Evolutionary conservation across 257 asterid genomes (phyloP).

Genomic region (Solanum etuberosum): DNA sequence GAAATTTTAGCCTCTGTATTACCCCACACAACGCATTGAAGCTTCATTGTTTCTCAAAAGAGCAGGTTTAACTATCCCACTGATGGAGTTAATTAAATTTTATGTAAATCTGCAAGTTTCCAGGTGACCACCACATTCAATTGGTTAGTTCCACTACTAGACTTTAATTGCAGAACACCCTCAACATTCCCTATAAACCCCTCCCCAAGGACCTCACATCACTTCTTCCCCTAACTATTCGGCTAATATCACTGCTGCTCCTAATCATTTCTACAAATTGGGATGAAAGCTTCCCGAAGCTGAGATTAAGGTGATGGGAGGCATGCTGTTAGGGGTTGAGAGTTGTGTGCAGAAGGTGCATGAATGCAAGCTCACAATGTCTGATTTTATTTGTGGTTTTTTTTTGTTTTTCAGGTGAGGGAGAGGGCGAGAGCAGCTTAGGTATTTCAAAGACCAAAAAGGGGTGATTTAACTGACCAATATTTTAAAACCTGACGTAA

Average conservation of each 20-base stretch:
- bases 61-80: neutral
- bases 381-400: neutral
- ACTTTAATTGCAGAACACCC: neutral
- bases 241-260: neutral
- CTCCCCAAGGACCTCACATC: neutral
- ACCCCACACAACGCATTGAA: neutral
- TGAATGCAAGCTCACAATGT: neutral
- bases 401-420: neutral
- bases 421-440: neutral
- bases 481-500: neutral
- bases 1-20: neutral
- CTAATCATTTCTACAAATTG: neutral
- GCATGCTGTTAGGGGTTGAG: neutral
- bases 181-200: neutral
- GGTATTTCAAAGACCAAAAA: neutral
- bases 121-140: neutral
- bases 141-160: neutral
- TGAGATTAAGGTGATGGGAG: neutral
- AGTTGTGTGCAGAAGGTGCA: neutral
- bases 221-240: neutral
- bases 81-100: neutral
- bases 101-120: neutral
- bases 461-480: neutral
- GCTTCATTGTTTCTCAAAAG: neutral
- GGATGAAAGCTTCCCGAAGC: neutral